Conservation (phyloP, 306 rosid species). For the Castanea sativa region DNA sequence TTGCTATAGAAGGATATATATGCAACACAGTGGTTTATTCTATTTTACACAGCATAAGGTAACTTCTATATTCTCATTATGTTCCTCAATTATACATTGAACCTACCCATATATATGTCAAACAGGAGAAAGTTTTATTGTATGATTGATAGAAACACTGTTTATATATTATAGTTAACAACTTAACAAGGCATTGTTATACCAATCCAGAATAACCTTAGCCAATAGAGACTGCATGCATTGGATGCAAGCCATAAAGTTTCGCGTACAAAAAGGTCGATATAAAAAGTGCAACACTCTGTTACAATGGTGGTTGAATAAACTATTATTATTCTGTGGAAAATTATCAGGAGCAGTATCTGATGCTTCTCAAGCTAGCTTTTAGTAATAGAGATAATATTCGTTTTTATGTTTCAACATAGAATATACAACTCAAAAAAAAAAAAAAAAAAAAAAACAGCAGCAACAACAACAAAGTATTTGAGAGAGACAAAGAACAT, state of each 20-base stretch:
- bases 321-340: constrained; percentile 4
- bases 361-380: constrained; percentile 19
- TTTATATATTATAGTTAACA: no score
- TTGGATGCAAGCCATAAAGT: background rate
- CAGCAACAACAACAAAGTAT: no score
- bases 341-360: constrained; percentile 22
- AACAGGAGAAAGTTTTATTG: background rate
- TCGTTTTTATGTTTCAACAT: background rate
- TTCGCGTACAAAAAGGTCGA: background rate
- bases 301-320: background rate
- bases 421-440: background rate
- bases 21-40: no score
- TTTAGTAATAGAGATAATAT: background rate
- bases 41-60: background rate
- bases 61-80: background rate
- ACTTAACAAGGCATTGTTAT: no score
- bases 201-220: no score
- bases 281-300: background rate
- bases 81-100: background rate
- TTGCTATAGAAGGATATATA: no score
- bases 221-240: background rate
- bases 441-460: no score
- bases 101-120: background rate
- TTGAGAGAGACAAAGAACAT: constrained; percentile 6
- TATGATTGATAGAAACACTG: background rate